Percentiles rank a stretch among this genome's conserved stretches.
Conservation (phyloP, 2,329 filamentous ascomycete species). For the Microthyrium microscopicum region DNA sequence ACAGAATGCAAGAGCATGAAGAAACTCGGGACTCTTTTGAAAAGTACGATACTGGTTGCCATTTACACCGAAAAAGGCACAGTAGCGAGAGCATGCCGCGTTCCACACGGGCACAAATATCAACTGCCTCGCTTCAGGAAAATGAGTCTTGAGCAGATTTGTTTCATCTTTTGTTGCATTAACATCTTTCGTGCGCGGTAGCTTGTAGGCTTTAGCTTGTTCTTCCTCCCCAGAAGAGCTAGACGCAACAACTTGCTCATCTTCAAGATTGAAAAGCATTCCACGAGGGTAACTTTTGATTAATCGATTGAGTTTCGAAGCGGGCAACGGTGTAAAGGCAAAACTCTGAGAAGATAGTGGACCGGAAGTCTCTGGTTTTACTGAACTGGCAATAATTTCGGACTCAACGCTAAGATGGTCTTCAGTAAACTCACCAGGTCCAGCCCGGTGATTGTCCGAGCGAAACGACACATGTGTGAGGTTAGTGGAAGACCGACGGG, state of each 20-base stretch:
- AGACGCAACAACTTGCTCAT: slow-evolving; percentile 12
- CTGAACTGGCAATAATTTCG: no score
- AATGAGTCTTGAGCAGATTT: slow-evolving; percentile 24
- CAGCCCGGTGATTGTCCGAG: no score
- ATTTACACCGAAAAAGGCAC: slow-evolving; percentile 28
- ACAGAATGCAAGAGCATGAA: slow-evolving; percentile 24
- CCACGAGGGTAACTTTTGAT: slow-evolving; percentile 18
- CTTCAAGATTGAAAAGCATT: slow-evolving; percentile 19
- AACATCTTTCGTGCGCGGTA: slow-evolving; percentile 12
- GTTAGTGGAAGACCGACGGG: no score
- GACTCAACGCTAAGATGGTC: no score
- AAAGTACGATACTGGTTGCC: slow-evolving; percentile 15
- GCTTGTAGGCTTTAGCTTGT: slow-evolving; percentile 7
- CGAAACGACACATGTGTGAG: no score
- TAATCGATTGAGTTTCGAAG: slow-evolving; percentile 10
- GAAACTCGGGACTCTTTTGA: slow-evolving; percentile 23
- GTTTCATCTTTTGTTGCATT: slow-evolving; percentile 18
- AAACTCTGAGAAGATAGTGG: no score
- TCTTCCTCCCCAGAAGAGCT: slow-evolving; percentile 14
- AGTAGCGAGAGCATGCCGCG: slow-evolving; percentile 29
- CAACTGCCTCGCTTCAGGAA: slow-evolving; percentile 30
- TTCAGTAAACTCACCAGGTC: no score
- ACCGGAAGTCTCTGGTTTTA: no score
- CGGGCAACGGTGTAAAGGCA: slow-evolving; percentile 11
- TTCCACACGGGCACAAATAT: slow-evolving; percentile 37